Conservation (phyloP, 2,329 filamentous ascomycete species). For the Chaetomiaceae sp. region DNA sequence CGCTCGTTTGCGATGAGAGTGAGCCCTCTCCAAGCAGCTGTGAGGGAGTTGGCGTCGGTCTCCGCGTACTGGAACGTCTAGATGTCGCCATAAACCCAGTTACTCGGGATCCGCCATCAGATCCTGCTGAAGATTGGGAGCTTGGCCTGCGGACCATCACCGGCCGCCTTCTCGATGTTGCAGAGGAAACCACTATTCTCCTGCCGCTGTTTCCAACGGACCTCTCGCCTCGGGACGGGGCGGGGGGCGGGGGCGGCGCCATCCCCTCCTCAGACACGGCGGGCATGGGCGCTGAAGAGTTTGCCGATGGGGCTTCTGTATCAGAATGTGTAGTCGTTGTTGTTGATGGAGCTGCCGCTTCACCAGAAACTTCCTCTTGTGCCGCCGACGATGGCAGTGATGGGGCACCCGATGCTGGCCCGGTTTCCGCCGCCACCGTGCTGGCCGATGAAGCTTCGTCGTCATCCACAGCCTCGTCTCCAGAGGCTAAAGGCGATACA, state of each 20-base stretch:
- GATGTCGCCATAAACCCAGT: slow-evolving; percentile 3
- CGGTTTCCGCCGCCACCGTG: slow-evolving; percentile 29
- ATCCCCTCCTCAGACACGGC: slow-evolving; percentile 29
- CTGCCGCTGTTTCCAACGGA: slow-evolving; percentile 22
- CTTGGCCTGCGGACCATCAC: slow-evolving; percentile 41
- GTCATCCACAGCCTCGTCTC: slow-evolving; percentile 34
- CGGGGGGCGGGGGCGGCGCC: slow-evolving; percentile 21
- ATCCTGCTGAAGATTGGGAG: slow-evolving; percentile 39
- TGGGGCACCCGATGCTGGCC: slow-evolving; percentile 20
- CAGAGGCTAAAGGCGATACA: slow-evolving; percentile 46
- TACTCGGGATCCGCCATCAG: slow-evolving; percentile 19
- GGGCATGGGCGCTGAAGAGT: slow-evolving; percentile 34
- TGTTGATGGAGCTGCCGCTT: slow-evolving; percentile 19
- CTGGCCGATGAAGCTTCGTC: slow-evolving; percentile 38
- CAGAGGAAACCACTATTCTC: slow-evolving; percentile 39
- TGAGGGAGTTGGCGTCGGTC: not conserved
- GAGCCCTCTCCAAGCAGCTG: slow-evolving; percentile 9
- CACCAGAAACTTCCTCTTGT: slow-evolving; percentile 17
- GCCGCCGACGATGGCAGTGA: slow-evolving; percentile 18
- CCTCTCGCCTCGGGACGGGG: slow-evolving; percentile 29
- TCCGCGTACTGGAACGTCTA: slow-evolving; percentile 4
- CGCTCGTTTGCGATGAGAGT: slow-evolving; percentile 12
- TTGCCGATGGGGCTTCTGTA: slow-evolving; percentile 28
- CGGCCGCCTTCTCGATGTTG: slow-evolving; percentile 40
- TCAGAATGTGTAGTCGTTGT: slow-evolving; percentile 16